phyloP scores from a whole-genome alignment of 2,329 filamentous ascomycete genomes.

The Fusarium abutilonis region DNA sequence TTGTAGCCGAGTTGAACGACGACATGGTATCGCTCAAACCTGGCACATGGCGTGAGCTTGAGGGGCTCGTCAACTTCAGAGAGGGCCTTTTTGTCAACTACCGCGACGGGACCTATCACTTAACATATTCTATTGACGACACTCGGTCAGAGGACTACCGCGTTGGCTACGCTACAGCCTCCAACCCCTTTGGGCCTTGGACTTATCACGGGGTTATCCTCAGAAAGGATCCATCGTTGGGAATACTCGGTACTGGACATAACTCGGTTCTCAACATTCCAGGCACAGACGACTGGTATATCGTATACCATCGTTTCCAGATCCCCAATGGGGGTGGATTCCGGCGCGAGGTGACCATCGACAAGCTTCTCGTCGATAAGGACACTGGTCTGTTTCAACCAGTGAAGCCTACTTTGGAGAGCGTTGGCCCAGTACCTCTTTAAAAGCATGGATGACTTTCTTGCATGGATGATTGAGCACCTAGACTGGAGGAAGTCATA shows the following conservation, averaged over 20 bases:
- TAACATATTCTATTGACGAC: conserved; percentile 61
- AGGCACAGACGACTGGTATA: conserved; percentile 60
- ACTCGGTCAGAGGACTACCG: conserved; percentile 58
- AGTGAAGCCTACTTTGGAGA: conserved; percentile 46
- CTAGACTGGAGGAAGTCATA: too few relatives aligned
- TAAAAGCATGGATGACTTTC: background rate
- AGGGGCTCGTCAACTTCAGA: conserved; percentile 55
- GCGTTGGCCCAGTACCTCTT: conserved; percentile 16
- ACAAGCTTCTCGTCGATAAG: conserved; percentile 52
- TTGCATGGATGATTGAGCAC: too few relatives aligned
- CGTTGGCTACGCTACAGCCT: conserved; percentile 57
- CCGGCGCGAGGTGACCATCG: conserved; percentile 56
- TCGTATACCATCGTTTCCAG: conserved; percentile 59
- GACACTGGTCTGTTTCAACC: conserved; percentile 51
- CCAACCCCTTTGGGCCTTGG: conserved; percentile 54
- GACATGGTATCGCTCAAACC: conserved; percentile 58
- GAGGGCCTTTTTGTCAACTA: conserved; percentile 56
- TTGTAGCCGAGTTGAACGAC: conserved; percentile 56
- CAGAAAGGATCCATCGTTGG: conserved; percentile 53
- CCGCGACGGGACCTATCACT: conserved; percentile 56
- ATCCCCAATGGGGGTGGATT: conserved; percentile 58
- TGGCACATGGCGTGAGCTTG: conserved; percentile 47
- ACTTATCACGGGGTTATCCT: conserved; percentile 57
- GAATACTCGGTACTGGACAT: conserved; percentile 58
- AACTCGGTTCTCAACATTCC: conserved; percentile 58